These are phyloP conservation scores for Lactarius sanguifluus DNA, from an alignment of 768 basidiomycete species.

Conservation along the genomic window DNA sequence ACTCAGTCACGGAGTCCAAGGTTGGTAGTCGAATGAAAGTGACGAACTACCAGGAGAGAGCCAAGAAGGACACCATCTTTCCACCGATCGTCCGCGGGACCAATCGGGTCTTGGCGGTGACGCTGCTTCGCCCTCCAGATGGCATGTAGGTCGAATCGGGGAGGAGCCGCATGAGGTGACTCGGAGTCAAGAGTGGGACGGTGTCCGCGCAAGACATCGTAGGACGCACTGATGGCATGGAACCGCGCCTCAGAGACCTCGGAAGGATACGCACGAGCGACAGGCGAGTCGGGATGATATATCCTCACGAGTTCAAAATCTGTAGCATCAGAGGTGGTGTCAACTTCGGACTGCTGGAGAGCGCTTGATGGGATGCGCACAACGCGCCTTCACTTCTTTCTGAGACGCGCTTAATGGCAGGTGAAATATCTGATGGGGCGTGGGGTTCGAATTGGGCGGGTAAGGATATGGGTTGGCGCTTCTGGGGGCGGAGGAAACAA, in stretches of 20 bases:
- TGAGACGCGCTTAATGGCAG: slow-evolving; percentile 38
- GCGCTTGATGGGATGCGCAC: slow-evolving; percentile 32
- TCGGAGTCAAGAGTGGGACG: slow-evolving; percentile 31
- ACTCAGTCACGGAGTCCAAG: background rate
- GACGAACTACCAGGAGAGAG: slow-evolving; percentile 51
- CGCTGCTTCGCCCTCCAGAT: slow-evolving; percentile 44
- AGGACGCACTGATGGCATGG: slow-evolving; percentile 66
- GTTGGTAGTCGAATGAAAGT: background rate
- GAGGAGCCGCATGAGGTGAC: slow-evolving; percentile 32
- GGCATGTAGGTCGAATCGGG: slow-evolving; percentile 33
- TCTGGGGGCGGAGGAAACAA: slow-evolving; percentile 23
- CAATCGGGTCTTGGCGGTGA: slow-evolving; percentile 43
- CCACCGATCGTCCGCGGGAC: slow-evolving; percentile 61
- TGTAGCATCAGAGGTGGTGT: slow-evolving; percentile 33
- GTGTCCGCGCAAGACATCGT: slow-evolving; percentile 60
- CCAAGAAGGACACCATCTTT: slow-evolving; percentile 62
- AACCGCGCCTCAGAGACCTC: slow-evolving; percentile 63
- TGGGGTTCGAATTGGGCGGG: slow-evolving; percentile 37
- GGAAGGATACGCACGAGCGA: slow-evolving; percentile 43
- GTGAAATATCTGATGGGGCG: slow-evolving; percentile 44
- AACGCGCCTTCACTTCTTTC: slow-evolving; percentile 41
- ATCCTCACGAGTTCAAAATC: slow-evolving; percentile 79
- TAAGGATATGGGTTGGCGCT: slow-evolving; percentile 39
- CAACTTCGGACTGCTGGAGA: slow-evolving; percentile 24
- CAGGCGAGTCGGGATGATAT: slow-evolving; percentile 72